phyloP scores from a whole-genome alignment of 306 rosid genomes.

The Corylus avellana region DNA sequence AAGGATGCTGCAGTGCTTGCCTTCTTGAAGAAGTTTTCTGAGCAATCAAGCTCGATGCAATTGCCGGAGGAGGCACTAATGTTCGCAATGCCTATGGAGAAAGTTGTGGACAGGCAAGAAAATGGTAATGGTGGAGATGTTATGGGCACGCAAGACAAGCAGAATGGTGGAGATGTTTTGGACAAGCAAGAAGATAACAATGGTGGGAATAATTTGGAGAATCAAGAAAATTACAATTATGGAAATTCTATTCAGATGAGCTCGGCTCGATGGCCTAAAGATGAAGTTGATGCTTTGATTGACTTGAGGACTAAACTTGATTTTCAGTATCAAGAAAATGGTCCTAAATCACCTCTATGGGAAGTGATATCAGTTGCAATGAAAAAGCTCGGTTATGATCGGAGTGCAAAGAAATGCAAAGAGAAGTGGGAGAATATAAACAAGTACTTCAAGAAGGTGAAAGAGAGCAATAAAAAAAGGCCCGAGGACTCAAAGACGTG shows the following conservation, averaged over 20 bases:
- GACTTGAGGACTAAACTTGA: conserved; percentile 61
- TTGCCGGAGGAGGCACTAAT: conserved; percentile 25
- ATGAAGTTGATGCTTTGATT: conserved; percentile 78
- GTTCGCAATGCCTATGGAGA: conserved; percentile 18
- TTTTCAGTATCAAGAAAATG: conserved; percentile 52
- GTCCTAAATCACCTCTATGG: conserved; percentile 72
- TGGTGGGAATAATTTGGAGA: conserved; percentile 28
- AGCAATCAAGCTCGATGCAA: conserved; percentile 37
- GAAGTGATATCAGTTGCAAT: conserved; percentile 68
- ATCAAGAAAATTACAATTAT: conserved; percentile 30
- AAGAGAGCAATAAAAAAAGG: conserved; percentile 66
- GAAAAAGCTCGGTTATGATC: conserved; percentile 60
- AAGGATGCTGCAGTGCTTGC: conserved; percentile 77
- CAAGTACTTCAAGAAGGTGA: conserved; percentile 85
- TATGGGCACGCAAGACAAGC: conserved; percentile 35
- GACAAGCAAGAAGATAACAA: conserved; percentile 31
- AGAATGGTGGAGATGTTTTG: conserved; percentile 19
- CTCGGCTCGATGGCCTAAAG: conserved; percentile 78
- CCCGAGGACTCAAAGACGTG: conserved; percentile 77
- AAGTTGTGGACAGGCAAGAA: conserved; percentile 34
- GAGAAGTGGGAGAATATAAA: conserved; percentile 99
- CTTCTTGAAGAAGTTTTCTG: conserved; percentile 53
- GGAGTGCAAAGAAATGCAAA: conserved; percentile 82
- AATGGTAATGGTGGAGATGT: conserved; percentile 30
- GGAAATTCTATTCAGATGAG: conserved; percentile 44